These are phyloP conservation scores for Microdochium bolleyi DNA, from an alignment of 2,329 filamentous ascomycete genomes.

Conservation along the genomic window DNA sequence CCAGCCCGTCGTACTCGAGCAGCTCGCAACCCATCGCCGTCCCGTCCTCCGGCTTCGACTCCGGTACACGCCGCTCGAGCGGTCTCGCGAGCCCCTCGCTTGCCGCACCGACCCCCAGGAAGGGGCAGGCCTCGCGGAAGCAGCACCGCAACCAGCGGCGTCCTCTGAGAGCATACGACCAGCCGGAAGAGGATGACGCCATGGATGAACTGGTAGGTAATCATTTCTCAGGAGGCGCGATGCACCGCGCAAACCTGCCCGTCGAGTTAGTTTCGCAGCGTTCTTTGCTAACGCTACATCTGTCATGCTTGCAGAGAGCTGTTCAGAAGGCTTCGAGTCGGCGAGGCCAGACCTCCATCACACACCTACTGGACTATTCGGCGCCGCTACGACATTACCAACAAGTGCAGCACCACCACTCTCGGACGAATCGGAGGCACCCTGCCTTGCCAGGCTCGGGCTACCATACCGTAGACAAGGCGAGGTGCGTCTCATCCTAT, in stretches of 20 bases:
- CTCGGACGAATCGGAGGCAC: constrained; percentile 57
- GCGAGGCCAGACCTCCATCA: constrained; percentile 93
- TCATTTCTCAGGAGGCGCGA: constrained; percentile 1
- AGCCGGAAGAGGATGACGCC: constrained; percentile 72
- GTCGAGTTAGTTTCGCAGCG: background rate
- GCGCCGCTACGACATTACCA: constrained; percentile 66
- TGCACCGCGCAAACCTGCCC: no score
- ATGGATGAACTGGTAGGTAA: constrained; percentile 69
- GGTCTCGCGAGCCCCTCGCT: constrained; percentile 25
- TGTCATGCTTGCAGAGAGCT: constrained; percentile 26
- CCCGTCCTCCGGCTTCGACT: constrained; percentile 37
- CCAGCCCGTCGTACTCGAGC: constrained; percentile 28
- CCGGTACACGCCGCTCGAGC: constrained; percentile 33
- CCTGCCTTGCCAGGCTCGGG: constrained; percentile 78
- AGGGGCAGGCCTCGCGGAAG: constrained; percentile 66
- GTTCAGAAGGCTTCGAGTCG: constrained; percentile 55
- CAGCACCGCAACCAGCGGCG: constrained; percentile 79
- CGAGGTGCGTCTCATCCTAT: constrained; percentile 47
- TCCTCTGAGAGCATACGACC: constrained; percentile 38
- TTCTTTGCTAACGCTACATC: background rate
- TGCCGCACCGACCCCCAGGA: constrained; percentile 50
- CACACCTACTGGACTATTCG: constrained; percentile 89
- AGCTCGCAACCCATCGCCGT: constrained; percentile 31
- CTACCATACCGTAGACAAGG: constrained; percentile 85
- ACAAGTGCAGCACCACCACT: constrained; percentile 41